Base-by-base conservation (phyloP, 2,329 filamentous ascomycete species). In the Neofusicoccum sp. region DNA sequence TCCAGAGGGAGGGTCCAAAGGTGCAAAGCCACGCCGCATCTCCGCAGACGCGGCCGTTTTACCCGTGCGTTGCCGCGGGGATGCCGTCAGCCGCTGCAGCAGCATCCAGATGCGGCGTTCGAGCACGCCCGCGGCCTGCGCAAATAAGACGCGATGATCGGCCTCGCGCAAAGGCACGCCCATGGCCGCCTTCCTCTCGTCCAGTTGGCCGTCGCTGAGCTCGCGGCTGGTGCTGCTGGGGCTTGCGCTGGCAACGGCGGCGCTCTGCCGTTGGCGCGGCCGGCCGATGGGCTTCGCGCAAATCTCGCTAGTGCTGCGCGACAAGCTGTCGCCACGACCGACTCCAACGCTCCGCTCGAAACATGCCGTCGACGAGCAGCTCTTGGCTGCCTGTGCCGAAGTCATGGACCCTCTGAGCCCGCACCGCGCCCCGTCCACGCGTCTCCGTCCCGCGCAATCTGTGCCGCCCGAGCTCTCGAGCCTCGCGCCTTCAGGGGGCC, bases 401-500 rank as follows among this genome's bases (percentile, higher is more conserved):
- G 28, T n/a, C 40, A 58, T 58, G 54, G 40, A 36, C 54, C 40
- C 31, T 45, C 28, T 24, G 9, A 8, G 16, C 16, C 5, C 33
- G 24, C 20, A 4, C 24, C 11, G 33, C 49, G 33, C 49, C 30
- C 58, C 58, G 58, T 26, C 47, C 58, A 38, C 47, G 58, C 54
- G 58, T 51, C 58, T 53, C 40, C 58, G 36, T 51, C 28, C 43
- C 36, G 56, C 44, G 14, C 33, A 33, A 40, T 59, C 47, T 30
- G 58, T 53, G 36, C 58, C 38, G n/a, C 16, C 9, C 36, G n/a
- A 47, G 12, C 9, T 49, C 36, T 12, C 31, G 36, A 43, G 14
- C 51, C 51, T 56, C 51, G 14, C 38, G 51, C 26, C 28, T 31
- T 56, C 51, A 56, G 51, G 51, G 51, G 51, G 51, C 51, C 58